phyloP scores from a whole-genome alignment of 2,329 filamentous ascomycete species.

The Talaromyces islandicus region DNA sequence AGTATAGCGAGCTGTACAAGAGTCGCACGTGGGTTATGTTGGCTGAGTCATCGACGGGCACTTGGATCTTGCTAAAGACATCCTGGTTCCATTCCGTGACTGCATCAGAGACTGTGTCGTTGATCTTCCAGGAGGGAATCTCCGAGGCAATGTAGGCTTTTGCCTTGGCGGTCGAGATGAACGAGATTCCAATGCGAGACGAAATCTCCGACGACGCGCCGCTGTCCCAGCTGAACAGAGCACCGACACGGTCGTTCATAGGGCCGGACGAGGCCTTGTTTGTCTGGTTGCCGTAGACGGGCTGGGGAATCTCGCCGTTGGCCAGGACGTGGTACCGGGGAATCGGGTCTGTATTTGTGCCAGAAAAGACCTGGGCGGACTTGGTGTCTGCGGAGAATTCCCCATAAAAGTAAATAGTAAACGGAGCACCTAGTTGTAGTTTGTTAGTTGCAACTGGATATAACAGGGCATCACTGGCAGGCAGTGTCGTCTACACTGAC shows the following conservation, averaged over 20 bases:
- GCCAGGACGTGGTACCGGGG: slow-evolving; percentile 46
- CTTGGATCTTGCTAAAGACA: slow-evolving; percentile 40
- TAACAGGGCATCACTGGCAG: not conserved
- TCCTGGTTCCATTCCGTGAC: slow-evolving; percentile 56
- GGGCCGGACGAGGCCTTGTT: slow-evolving; percentile 52
- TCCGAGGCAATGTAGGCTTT: slow-evolving; percentile 60
- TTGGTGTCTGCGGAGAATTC: slow-evolving; percentile 34
- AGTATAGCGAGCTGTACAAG: slow-evolving; percentile 44
- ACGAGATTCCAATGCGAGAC: slow-evolving; percentile 61
- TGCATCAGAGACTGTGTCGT: slow-evolving; percentile 45
- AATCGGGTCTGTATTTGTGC: slow-evolving; percentile 29
- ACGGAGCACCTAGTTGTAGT: slow-evolving; percentile 25
- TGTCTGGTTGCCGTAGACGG: slow-evolving; percentile 45
- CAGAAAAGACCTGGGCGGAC: slow-evolving; percentile 32
- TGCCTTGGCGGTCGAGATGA: slow-evolving; percentile 59
- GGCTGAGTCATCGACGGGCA: slow-evolving; percentile 26
- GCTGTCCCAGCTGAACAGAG: slow-evolving; percentile 54
- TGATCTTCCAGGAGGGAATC: slow-evolving; percentile 59
- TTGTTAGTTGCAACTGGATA: not conserved
- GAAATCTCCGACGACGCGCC: slow-evolving; percentile 44
- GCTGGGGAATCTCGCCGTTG: slow-evolving; percentile 53
- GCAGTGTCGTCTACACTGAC: slow-evolving; percentile 13
- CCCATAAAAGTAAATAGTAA: slow-evolving; percentile 41
- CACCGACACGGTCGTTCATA: slow-evolving; percentile 51
- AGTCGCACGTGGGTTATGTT: slow-evolving; percentile 24